These are phyloP conservation scores for Phytophthora crassamura DNA, from an alignment of 352 stramenopile species.

Conservation along the genomic window DNA sequence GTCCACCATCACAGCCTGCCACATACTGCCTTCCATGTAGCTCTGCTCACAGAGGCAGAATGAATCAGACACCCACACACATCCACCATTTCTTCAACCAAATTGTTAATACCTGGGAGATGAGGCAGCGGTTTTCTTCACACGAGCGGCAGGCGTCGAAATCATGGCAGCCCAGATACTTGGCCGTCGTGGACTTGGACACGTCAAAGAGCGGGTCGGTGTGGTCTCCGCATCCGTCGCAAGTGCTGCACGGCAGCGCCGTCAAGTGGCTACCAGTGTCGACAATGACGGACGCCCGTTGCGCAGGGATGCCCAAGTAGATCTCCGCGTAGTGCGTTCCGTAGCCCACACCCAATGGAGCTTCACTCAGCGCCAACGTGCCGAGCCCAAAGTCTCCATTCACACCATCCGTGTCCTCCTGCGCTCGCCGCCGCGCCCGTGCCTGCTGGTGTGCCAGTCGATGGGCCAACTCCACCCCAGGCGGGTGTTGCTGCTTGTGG, in stretches of 20 bases:
- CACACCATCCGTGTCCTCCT: constrained; percentile 12
- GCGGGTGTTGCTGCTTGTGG: constrained; percentile 25
- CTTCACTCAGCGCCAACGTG: constrained; percentile 60
- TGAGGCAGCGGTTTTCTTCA: constrained; percentile 68
- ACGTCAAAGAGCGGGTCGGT: constrained; percentile 81
- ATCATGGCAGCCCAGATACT: constrained; percentile 67
- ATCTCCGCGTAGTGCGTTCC: constrained; percentile 89
- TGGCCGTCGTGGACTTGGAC: constrained; percentile 77
- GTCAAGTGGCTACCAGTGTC: constrained; percentile 87
- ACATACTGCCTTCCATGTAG: constrained; percentile 91
- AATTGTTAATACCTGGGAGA: constrained; percentile 63
- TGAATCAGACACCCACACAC: background rate
- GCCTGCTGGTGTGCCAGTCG: constrained; percentile 50
- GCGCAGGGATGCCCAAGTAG: constrained; percentile 78
- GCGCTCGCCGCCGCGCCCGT: constrained; percentile 51
- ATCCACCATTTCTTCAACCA: background rate
- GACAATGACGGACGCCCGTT: constrained; percentile 87
- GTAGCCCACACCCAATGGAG: constrained; percentile 70
- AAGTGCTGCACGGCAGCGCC: constrained; percentile 76
- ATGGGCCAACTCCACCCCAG: constrained; percentile 11
- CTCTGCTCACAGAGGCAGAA: constrained; percentile 37
- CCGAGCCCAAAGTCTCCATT: constrained; percentile 30
- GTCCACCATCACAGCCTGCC: constrained; percentile 80
- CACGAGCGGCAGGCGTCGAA: constrained; percentile 64
- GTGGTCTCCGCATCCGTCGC: constrained; percentile 69